Conservation (phyloP, 129 eudicot genomes). For the Solidago caesia region DNA sequence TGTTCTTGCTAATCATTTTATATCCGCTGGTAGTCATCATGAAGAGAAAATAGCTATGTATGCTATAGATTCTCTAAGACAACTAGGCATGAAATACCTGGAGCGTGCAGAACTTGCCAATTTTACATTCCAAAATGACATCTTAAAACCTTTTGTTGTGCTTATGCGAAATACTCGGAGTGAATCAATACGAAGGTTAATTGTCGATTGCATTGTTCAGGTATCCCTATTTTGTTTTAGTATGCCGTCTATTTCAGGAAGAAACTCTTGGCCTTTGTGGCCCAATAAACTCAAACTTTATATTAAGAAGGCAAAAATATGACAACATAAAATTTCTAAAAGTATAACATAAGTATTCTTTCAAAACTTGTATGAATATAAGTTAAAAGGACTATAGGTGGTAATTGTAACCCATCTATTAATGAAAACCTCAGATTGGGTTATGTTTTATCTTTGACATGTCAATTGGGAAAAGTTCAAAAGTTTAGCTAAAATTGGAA, state of each 20-base stretch:
- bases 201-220: constrained; percentile 96
- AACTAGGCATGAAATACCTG: constrained; percentile 94
- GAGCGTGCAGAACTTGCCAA: constrained; percentile 96
- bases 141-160: constrained; percentile 90
- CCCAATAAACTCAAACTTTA: neutral
- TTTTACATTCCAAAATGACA: constrained; percentile 95
- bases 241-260: neutral
- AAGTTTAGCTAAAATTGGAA: too few species aligned
- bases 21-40: constrained; percentile 93
- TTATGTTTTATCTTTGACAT: too few species aligned
- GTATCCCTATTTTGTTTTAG: constrained; percentile 40
- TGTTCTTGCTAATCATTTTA: constrained; percentile 87
- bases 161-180: constrained; percentile 82
- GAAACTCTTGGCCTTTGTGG: neutral
- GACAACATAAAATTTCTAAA: neutral
- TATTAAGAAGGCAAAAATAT: neutral
- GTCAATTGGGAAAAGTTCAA: too few species aligned
- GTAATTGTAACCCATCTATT: too few species aligned
- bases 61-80: constrained; percentile 93
- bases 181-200: constrained; percentile 75
- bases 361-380: too few species aligned
- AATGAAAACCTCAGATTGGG: too few species aligned
- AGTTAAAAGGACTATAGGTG: too few species aligned
- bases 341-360: neutral
- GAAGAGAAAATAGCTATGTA: constrained; percentile 98